phyloP scores from a whole-genome alignment of 2,329 filamentous ascomycete genomes.

The Zymoseptoria passerinii region DNA sequence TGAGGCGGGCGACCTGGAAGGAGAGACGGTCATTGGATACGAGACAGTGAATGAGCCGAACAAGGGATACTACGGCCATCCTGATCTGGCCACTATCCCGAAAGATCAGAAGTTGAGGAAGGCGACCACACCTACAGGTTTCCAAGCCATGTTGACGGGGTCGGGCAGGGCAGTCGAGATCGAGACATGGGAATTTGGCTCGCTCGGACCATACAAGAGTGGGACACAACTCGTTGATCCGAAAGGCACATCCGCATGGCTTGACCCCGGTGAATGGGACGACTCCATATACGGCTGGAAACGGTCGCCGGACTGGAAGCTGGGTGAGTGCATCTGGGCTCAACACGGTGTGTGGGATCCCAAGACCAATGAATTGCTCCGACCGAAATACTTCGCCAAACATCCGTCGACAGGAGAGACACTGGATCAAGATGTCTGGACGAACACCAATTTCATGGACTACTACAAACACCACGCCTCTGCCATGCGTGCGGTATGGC shows the following conservation, averaged over 20 bases:
- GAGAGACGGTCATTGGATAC: slow-evolving; percentile 86
- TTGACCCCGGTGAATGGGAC: slow-evolving; percentile 65
- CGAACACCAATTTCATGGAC: slow-evolving; percentile 83
- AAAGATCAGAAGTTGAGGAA: slow-evolving; percentile 85
- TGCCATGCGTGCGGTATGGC: slow-evolving; percentile 66
- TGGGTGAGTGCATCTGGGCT: slow-evolving; percentile 95
- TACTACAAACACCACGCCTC: slow-evolving; percentile 71
- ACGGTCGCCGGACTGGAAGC: slow-evolving; percentile 75
- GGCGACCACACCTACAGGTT: slow-evolving; percentile 85
- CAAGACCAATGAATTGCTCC: slow-evolving; percentile 63
- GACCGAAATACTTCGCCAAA: slow-evolving; percentile 80
- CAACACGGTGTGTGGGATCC: slow-evolving; percentile 95
- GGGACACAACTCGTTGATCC: slow-evolving; percentile 79
- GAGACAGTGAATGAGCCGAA: slow-evolving; percentile 96
- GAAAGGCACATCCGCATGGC: slow-evolving; percentile 75
- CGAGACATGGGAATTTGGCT: slow-evolving; percentile 87
- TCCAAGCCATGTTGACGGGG: slow-evolving; percentile 88
- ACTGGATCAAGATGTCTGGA: slow-evolving; percentile 77
- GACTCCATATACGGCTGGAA: slow-evolving; percentile 87
- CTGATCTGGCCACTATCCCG: slow-evolving; percentile 73
- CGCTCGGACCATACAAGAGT: slow-evolving; percentile 83
- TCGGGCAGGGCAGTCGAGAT: slow-evolving; percentile 85
- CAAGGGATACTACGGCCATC: slow-evolving; percentile 73
- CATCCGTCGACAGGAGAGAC: slow-evolving; percentile 64
- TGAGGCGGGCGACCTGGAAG: slow-evolving; percentile 80